Evolutionary conservation across 176 grass and related monocot genomes (phyloP), one percentile per base, ranked within the genome.

Genomic region (Oryza longistaminata): DNA sequence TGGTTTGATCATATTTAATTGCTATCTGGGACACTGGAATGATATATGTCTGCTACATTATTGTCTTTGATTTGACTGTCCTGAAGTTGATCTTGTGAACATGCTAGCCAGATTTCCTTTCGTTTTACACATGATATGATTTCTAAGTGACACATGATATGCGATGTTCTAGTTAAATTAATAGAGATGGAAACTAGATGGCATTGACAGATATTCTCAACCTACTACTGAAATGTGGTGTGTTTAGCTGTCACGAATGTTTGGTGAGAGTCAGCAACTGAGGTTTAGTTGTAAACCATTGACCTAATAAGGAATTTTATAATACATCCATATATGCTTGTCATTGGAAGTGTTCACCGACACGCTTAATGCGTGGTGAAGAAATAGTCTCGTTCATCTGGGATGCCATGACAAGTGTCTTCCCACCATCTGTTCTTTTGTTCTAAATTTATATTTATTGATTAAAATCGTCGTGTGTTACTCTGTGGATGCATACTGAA

Each of bases 1-100:
- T 77, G 13, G 13, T 61, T 42, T 78, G 43, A 17, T 61, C 11
- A 6, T 11, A 17, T 48, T 17, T 45, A 17, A 24, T 13, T 12
- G 27, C 19, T 74, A 34, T 9, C 12, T 22, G 7, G 14, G 43
- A 67, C 9, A 33, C 34, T 64, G 9, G 66, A 84, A 69, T 69
- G 79, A 46, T 61, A 69, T 19, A 24, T 35, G 2, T 19, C 27
- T 3, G 9, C 55, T 3, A 9, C 19, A 61, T 61, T 61, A 6
- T 60, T 64, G 3, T 80, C 35, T 73, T 49, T 80, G n/a, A 65
- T 65, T 46, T 85, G 55, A 84, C 33, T 79, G 68, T 55, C 19
- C 14, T 78, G 48, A 9, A 33, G 67, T 48, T 85, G 78, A 77
- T 89, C 9, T n/a, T 22, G 6, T 71, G 88, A 64, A 71, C 82